Percentiles rank a stretch among this genome's conserved stretches.
Evolutionary conservation across 129 eudicot species (phyloP).

Genomic region (Tanacetum coccineum): DNA sequence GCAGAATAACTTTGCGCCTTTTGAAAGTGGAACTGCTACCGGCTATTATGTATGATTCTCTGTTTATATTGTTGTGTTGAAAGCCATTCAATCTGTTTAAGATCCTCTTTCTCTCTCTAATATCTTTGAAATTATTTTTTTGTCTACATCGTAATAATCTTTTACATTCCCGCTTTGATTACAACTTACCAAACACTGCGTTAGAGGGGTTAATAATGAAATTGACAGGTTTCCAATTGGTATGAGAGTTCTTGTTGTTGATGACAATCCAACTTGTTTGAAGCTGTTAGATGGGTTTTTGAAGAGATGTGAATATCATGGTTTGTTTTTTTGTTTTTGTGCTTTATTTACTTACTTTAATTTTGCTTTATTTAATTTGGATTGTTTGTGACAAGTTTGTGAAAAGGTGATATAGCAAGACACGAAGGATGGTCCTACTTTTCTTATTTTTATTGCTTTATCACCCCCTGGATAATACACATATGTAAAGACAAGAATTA

Average conservation of each 20-base stretch:
- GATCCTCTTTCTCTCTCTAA: conserved; percentile 34
- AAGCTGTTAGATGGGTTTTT: conserved; percentile 66
- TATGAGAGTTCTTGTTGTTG: conserved; percentile 96
- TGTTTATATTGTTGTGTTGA: conserved; percentile 47
- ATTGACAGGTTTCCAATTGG: conserved; percentile 76
- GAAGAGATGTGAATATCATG: conserved; percentile 78
- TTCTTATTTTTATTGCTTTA: too few relatives aligned
- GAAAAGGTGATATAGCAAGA: too few relatives aligned
- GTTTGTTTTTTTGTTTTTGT: conserved; percentile 35
- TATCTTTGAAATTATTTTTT: conserved; percentile 26
- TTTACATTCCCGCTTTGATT: too few relatives aligned
- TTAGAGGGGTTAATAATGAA: conserved; percentile 39
- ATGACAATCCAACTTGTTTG: conserved; percentile 83
- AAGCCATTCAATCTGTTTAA: conserved; percentile 64
- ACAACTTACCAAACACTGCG: too few relatives aligned
- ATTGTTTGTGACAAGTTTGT: too few relatives aligned
- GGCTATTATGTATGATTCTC: conserved; percentile 23
- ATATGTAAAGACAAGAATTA: too few relatives aligned
- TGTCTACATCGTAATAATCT: too few relatives aligned
- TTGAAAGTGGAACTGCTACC: too few relatives aligned
- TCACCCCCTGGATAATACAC: too few relatives aligned
- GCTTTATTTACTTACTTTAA: too few relatives aligned
- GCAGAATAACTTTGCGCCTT: too few relatives aligned
- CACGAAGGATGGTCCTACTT: too few relatives aligned
- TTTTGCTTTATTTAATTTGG: conserved; percentile 12